phyloP scores from a whole-genome alignment of 768 basidiomycete species.

The Lentinus brumalis region DNA sequence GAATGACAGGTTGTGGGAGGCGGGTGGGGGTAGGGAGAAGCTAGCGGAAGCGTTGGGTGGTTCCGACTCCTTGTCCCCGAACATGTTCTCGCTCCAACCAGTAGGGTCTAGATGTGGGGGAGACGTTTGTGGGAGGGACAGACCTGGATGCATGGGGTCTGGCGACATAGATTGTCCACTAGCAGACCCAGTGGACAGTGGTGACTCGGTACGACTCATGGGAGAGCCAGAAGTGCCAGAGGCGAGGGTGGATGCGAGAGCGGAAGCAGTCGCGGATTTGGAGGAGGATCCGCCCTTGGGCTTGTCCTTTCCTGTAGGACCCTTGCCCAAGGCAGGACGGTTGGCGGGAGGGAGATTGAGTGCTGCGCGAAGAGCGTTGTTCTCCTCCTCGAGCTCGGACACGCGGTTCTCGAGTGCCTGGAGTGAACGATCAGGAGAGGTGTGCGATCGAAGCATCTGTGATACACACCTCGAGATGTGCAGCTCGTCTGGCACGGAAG shows the following conservation, averaged over 20 bases:
- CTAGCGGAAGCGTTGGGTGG: conserved; percentile 35
- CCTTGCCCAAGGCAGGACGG: conserved; percentile 74
- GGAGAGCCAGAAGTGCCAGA: conserved; percentile 21
- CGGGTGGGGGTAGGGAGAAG: conserved; percentile 32
- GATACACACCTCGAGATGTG: conserved; percentile 72
- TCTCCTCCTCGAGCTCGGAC: conserved; percentile 83
- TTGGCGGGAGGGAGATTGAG: conserved; percentile 75
- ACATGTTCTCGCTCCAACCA: conserved; percentile 25
- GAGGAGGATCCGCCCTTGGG: conserved; percentile 42
- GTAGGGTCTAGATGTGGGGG: conserved; percentile 16
- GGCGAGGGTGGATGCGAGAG: conserved; percentile 17
- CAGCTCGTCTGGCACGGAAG: conserved; percentile 85
- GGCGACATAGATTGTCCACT: conserved; percentile 68
- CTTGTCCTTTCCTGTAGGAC: conserved; percentile 87
- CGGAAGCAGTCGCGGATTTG: conserved; percentile 9
- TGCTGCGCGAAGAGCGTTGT: conserved; percentile 67
- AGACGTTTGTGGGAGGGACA: conserved; percentile 15
- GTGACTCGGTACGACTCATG: conserved; percentile 34
- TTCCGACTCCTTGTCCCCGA: conserved; percentile 21
- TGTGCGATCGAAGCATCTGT: conserved; percentile 15
- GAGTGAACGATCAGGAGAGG: conserved; percentile 31
- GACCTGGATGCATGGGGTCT: conserved; percentile 35
- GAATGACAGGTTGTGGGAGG: conserved; percentile 29
- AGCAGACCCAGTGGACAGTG: conserved; percentile 46
- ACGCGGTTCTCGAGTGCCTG: conserved; percentile 84